Percentiles rank a stretch among this genome's conserved stretches.
Conservation (phyloP, 768 basidiomycete genomes). For the Asterophora parasitica region DNA sequence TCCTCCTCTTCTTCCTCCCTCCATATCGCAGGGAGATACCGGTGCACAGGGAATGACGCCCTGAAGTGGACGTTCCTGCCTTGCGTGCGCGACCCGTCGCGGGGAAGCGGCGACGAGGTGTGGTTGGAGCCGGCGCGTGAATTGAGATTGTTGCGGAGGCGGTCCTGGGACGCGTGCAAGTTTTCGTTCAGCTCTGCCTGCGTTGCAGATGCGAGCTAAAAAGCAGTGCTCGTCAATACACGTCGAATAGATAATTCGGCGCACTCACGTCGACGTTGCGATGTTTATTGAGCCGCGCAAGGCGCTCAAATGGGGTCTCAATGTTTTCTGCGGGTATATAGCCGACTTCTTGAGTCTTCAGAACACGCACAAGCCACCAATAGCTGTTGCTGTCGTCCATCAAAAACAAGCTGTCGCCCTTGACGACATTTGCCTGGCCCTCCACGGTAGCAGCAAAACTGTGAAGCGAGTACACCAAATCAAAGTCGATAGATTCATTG, state of each 20-base stretch:
- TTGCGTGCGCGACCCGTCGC: slow-evolving; percentile 33
- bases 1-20: slow-evolving; percentile 70
- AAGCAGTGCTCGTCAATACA: not conserved
- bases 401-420: slow-evolving; percentile 92
- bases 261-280: slow-evolving; percentile 88
- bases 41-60: slow-evolving; percentile 56
- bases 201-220: slow-evolving; percentile 69
- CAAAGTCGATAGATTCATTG: slow-evolving; percentile 91
- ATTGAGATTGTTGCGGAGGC: slow-evolving; percentile 45
- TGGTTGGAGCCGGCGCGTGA: slow-evolving; percentile 45
- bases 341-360: slow-evolving; percentile 97
- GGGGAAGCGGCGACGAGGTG: slow-evolving; percentile 45
- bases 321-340: slow-evolving; percentile 99
- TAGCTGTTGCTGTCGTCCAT: slow-evolving; percentile 99
- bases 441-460: slow-evolving; percentile 98
- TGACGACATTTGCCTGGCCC: slow-evolving; percentile 97
- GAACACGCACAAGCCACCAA: slow-evolving; percentile 99
- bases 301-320: slow-evolving; percentile 94
- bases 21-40: slow-evolving; percentile 83
- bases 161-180: slow-evolving; percentile 45
- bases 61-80: slow-evolving; percentile 68
- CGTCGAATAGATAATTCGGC: slow-evolving; percentile 3
- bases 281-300: slow-evolving; percentile 94
- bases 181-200: slow-evolving; percentile 63
- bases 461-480: slow-evolving; percentile 89